phyloP scores from a whole-genome alignment of 78 protist genomes.

The Blattamonas nauphoetae region DNA sequence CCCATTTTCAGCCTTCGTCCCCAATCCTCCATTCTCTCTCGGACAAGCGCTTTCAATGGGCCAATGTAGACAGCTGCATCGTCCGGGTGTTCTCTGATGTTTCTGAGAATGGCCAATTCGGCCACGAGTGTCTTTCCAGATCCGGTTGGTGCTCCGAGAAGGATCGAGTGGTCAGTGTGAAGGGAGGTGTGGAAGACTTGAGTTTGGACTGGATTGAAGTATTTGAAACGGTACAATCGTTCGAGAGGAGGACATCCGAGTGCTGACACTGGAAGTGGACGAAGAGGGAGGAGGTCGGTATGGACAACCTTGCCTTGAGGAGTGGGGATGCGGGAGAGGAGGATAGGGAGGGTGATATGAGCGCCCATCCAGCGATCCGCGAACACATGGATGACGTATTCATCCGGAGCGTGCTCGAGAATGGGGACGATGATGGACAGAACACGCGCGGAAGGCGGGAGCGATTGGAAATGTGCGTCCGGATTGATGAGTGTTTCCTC shows the following conservation, averaged over 20 bases:
- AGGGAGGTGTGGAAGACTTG: conserved; percentile 76
- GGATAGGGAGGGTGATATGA: conserved; percentile 37
- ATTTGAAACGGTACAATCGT: conserved; percentile 55
- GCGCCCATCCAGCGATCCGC: conserved; percentile 82
- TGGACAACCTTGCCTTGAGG: conserved; percentile 16
- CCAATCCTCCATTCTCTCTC: conserved; percentile 97
- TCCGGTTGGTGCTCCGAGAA: conserved; percentile 94
- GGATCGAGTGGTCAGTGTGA: conserved; percentile 84
- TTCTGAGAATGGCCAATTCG: conserved; percentile 84
- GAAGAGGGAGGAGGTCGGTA: conserved; percentile 79
- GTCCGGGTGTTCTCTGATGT: conserved; percentile 39
- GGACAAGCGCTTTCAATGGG: conserved; percentile 96
- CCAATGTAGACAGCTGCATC: conserved; percentile 92
- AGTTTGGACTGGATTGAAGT: conserved; percentile 98
- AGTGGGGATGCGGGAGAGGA: conserved; percentile 3
- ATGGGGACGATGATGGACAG: conserved; percentile 27
- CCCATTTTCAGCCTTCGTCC: conserved; percentile 20
- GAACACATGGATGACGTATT: conserved; percentile 70
- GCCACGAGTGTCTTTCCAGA: conserved; percentile 93
- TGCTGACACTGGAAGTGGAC: conserved; percentile 74
- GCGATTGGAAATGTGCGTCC: conserved; percentile 59
- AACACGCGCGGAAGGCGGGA: conserved; percentile 35
- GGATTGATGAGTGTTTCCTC: neutral
- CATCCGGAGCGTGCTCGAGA: conserved; percentile 19
- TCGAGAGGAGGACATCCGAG: conserved; percentile 42